Conservation (phyloP, 179 eudicot species). For the Silene noctiflora region DNA sequence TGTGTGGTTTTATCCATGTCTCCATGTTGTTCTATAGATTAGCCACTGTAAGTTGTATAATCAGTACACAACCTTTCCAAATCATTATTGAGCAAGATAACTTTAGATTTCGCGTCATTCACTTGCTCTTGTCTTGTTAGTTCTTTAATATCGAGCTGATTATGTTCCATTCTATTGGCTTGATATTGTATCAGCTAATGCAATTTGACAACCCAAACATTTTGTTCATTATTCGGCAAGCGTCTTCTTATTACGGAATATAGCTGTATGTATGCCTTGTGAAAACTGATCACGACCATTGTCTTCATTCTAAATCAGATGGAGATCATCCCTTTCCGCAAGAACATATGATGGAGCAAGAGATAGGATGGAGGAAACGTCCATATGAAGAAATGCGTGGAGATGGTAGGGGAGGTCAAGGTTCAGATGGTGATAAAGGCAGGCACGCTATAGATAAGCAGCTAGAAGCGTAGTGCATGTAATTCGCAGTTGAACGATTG, state of each 20-base stretch:
- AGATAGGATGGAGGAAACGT: slow-evolving; percentile 40
- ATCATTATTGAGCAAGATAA: not conserved
- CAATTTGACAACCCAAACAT: slow-evolving; percentile 15
- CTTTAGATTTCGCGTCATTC: slow-evolving; percentile 2
- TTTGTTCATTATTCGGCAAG: not conserved
- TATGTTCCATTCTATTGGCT: not conserved
- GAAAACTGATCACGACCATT: slow-evolving; percentile 11
- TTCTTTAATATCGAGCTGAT: not conserved
- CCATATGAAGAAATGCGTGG: slow-evolving; percentile 42
- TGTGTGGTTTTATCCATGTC: slow-evolving; percentile 1
- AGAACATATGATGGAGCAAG: slow-evolving; percentile 39
- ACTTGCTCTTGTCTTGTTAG: not conserved
- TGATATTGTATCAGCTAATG: not conserved
- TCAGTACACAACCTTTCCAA: slow-evolving; percentile 20
- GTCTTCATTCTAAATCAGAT: slow-evolving; percentile 30
- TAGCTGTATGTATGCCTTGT: not conserved
- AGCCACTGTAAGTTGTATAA: slow-evolving; percentile 21
- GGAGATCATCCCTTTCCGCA: slow-evolving; percentile 42
- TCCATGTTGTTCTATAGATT: slow-evolving; percentile 13
- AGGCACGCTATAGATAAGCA: slow-evolving; percentile 36
- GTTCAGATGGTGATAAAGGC: slow-evolving; percentile 39
- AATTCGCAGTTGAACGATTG: slow-evolving; percentile 32
- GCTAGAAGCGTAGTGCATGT: slow-evolving; percentile 30
- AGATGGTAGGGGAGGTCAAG: slow-evolving; percentile 34
- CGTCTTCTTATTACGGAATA: not conserved